Conservation (phyloP, 306 rosid species). For the Cyclanthera cordifolia region DNA sequence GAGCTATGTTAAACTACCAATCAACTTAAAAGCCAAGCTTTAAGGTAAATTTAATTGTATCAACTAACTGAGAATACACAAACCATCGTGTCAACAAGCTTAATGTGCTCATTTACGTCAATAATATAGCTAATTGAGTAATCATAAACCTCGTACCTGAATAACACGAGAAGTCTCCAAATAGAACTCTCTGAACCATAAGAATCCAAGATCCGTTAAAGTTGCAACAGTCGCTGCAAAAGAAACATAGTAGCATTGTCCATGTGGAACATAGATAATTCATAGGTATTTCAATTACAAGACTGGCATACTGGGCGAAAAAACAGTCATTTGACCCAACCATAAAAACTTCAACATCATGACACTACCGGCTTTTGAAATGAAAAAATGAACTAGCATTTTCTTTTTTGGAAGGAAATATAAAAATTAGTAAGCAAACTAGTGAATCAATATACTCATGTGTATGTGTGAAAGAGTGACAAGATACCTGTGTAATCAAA, state of each 20-base stretch:
- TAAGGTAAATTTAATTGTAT: no score
- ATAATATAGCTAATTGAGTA: neutral
- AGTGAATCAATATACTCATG: neutral
- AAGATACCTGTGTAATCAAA: constrained; percentile 77
- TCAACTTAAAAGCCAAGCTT: no score
- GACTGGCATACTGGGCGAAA: neutral
- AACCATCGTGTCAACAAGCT: no score
- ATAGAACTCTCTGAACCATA: constrained; percentile 96
- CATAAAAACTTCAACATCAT: neutral
- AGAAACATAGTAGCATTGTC: constrained; percentile 9
- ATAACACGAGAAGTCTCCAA: constrained; percentile 96
- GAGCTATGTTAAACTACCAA: no score
- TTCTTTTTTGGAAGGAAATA: neutral
- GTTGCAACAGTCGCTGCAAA: constrained; percentile 74
- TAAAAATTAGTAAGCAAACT: neutral
- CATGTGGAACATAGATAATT: neutral
- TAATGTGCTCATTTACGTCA: neutral
- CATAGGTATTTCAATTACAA: neutral
- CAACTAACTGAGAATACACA: no score
- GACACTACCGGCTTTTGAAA: neutral
- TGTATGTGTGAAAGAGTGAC: neutral
- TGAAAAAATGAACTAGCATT: no score
- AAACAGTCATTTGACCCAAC: neutral
- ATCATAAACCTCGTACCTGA: constrained; percentile 48
- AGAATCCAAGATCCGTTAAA: constrained; percentile 91